Evolutionary conservation across 106 monocot genomes (phyloP), one percentile per base, ranked within the genome.

Genomic region (Posidonia australis): DNA sequence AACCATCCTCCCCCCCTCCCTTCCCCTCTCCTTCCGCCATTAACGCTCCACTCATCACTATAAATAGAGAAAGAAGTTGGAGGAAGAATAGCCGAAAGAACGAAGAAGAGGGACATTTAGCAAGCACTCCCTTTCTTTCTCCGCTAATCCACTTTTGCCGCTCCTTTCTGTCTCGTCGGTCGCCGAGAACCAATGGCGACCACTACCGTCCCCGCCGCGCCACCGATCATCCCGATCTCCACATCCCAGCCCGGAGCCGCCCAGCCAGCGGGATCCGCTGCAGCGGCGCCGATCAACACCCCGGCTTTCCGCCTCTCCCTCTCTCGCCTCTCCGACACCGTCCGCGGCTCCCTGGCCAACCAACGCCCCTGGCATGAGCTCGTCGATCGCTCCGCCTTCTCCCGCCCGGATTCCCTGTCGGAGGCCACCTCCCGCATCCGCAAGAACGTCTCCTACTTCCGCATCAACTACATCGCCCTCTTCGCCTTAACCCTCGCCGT

Each of bases 351-450:
- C 30, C 83, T 82, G 67, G 29, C 76, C 29, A 67, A 78, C 68
- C 61, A 73, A 46, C 82, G 82, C 10, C 79, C 84, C 14, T 84
- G 81, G 81, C 44, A 71, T 13, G 84, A 84, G 73, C 69, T 89
- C 51, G 0, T 46, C 70, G 89, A 84, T 46, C 71, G 74, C 11
- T 82, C 89, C 46, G 69, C 79, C 72, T 80, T 84, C 79, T 74
- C 84, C 72, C 78, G 79, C 20, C 89, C 89, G 51, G 84, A 84
- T 11, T 80, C 81, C 51, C 42, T 82, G 31, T 59, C 74, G 20
- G 74, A 74, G 6, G 74, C 74, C 30, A 28, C 57, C 59, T 45
- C 66, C 51, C 57, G 74, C 60, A 23, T 67, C 41, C 74, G 66
- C 22, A 58, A 60, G 49, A 74, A 74, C 66, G 19, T 67, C 21